Conservation (phyloP, 1,284 basidiomycete genomes). For the Boletus mariae region DNA sequence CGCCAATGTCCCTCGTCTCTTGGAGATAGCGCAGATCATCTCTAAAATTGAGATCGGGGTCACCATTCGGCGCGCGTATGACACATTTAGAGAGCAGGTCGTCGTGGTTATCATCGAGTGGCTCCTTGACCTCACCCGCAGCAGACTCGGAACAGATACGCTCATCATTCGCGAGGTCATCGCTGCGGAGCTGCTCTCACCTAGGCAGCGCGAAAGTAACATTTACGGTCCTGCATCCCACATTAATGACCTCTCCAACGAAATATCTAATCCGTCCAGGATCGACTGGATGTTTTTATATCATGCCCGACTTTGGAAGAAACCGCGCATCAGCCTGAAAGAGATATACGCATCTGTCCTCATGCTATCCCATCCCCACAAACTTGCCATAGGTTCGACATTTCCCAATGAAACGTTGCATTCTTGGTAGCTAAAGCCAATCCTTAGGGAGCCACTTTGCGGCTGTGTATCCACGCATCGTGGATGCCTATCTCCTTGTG, state of each 20-base stretch:
- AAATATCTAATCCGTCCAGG: constrained; percentile 55
- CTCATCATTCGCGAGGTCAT: constrained; percentile 71
- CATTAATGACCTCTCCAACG: constrained; percentile 43
- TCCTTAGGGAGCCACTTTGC: constrained; percentile 76
- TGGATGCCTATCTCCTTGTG: constrained; percentile 86
- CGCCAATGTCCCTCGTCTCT: constrained; percentile 61
- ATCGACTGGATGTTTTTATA: constrained; percentile 76
- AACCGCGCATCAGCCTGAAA: constrained; percentile 74
- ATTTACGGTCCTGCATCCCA: constrained; percentile 31
- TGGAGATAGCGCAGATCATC: constrained; percentile 80
- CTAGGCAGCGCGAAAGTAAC: constrained; percentile 48
- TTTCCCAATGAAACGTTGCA: neutral
- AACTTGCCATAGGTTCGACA: constrained; percentile 64
- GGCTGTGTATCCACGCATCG: constrained; percentile 57
- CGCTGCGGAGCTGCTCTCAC: constrained; percentile 65
- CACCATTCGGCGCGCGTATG: constrained; percentile 83
- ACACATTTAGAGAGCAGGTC: constrained; percentile 76
- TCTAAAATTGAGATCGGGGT: constrained; percentile 90
- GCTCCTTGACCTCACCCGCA: constrained; percentile 78
- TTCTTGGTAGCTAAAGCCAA: constrained; percentile 5
- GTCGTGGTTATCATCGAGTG: constrained; percentile 72
- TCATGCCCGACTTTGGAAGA: constrained; percentile 83
- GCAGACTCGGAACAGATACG: constrained; percentile 62
- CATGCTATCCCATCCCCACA: constrained; percentile 47
- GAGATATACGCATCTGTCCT: constrained; percentile 80